Base-by-base conservation (phyloP, 345 rosid genomes). In the Moringa oleifera region DNA sequence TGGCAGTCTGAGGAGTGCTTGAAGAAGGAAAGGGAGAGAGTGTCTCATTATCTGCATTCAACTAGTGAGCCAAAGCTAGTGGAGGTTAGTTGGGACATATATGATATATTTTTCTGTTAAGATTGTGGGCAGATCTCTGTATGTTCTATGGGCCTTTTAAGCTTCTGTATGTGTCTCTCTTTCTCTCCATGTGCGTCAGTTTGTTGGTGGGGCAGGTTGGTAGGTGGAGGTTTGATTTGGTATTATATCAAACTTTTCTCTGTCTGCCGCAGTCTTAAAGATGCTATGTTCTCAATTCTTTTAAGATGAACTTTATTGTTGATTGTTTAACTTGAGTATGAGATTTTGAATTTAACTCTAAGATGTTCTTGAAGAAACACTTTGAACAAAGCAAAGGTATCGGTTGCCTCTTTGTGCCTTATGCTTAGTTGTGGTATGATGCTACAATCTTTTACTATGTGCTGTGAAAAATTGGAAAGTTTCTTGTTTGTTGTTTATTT, bases 1-100 rank as follows among this genome's bases (percentile, higher is more conserved):
- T 72, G 80, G 36, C 67, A 89, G 99, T 85, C 88, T 67, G 99
- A 95, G 77, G 97, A 91, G 68, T 95, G 98, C 72, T 72, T 91
- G 55, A 91, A 79, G 80, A 80, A 84, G 81, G 99, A 95, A 80
- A 84, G 82, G 74, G 96, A 91, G 33, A 85, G 99, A 67, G 96
- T 91, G 61, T 65, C 90, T 58, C 86, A 95, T 77, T 95, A 89
- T 75, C 77, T 91, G 75, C 96, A 89, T 62, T 83, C 83, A 24
- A 87, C 91, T 75, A 91, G 91, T 66, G 98, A 95, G 80, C 72
- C 84, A 0, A 95, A 95, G 73, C 81, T 95, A 75, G 88, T 86
- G 13, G 91, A 91, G 97, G 99, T 95, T 68, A 58, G 93, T 80
- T 54, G n/a, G 33, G 19, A 72, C 36, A 52, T 52, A 51, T 57